Evolutionary conservation across 2,329 filamentous ascomycete genomes (phyloP), one percentile per base, ranked within the genome.

Genomic region (Aspergillus sp.): DNA sequence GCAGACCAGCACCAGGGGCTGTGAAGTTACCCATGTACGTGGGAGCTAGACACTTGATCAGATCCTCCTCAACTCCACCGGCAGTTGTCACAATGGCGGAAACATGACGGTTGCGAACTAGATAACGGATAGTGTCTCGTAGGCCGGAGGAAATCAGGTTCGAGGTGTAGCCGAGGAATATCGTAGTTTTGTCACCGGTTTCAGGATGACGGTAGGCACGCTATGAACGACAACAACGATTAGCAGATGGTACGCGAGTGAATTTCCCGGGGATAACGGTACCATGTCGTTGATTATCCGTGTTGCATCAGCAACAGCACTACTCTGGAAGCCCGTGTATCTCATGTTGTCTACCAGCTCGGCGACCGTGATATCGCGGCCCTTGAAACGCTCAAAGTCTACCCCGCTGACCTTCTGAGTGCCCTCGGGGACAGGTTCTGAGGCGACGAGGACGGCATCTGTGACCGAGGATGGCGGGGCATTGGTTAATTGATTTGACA

Each of bases 61-160:
- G 87, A 76, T 99, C 95, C 74, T 99, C 95, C 76, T 99, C 95
- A 52, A 99, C 86, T 50, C 95, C 95, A 45, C 95, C 95, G 0
- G 95, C 95, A 0, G 95, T 96, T 23, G 95, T 96, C 60, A 99
- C 95, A 68, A 99, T 91, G 64, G 89, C 90, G 1, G 91, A 95
- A 62, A 99, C 87, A 72, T 98, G 93, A 62, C 87, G 88, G 78
- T 99, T 92, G 78, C 98, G 85, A 45, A 96, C 93, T 1, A 99
- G 85, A 79, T 92, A 99, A 56, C 95, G 90, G 64, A 99, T 81
- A 37, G 93, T 93, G 64, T 96, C 93, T 54, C 95, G 87, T 31
- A 99, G 84, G 8, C 95, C 95, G 3, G 93, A 99, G 0, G 95
- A 98, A 69, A 99, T 97, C 67, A 99, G 83, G 73, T 99, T 99